phyloP scores from a whole-genome alignment of 176 grass and related monocot genomes.

The Oryza meyeriana region DNA sequence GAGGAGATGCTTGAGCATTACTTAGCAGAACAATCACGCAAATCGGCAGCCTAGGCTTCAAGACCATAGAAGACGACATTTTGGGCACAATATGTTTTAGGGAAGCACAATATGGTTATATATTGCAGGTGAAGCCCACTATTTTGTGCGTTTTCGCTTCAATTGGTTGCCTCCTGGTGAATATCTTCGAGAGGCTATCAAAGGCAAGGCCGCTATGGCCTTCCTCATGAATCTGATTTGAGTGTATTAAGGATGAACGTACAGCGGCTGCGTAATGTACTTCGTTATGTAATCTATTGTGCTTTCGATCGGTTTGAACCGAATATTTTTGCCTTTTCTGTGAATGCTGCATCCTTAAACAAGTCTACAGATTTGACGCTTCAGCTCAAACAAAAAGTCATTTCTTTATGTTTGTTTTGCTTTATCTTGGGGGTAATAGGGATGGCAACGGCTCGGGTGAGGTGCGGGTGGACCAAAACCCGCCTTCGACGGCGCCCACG shows the following conservation, averaged over 20 bases:
- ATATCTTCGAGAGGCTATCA: not conserved
- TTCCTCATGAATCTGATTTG: not conserved
- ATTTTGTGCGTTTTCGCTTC: slow-evolving; percentile 7
- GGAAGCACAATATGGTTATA: slow-evolving; percentile 1
- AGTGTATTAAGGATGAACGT: not conserved
- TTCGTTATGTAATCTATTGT: not conserved
- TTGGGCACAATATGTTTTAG: not conserved
- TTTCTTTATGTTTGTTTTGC: not conserved
- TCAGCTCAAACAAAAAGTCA: not conserved
- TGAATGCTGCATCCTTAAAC: not conserved
- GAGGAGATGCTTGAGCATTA: slow-evolving; percentile 99
- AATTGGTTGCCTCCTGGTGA: not conserved
- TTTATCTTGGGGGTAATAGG: too few species aligned
- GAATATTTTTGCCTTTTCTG: not conserved
- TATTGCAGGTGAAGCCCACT: not conserved
- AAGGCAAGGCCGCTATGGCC: not conserved
- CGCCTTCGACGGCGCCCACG: too few species aligned
- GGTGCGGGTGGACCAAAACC: too few species aligned
- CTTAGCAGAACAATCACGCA: slow-evolving; percentile 73
- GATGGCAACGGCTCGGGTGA: too few species aligned
- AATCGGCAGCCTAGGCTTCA: slow-evolving; percentile 50
- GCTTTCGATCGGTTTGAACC: not conserved
- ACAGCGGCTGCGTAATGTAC: not conserved
- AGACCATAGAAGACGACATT: slow-evolving; percentile 1
- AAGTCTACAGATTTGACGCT: not conserved